Conservation (phyloP, 352 stramenopile species). For the Globisporangium abappressorium region DNA sequence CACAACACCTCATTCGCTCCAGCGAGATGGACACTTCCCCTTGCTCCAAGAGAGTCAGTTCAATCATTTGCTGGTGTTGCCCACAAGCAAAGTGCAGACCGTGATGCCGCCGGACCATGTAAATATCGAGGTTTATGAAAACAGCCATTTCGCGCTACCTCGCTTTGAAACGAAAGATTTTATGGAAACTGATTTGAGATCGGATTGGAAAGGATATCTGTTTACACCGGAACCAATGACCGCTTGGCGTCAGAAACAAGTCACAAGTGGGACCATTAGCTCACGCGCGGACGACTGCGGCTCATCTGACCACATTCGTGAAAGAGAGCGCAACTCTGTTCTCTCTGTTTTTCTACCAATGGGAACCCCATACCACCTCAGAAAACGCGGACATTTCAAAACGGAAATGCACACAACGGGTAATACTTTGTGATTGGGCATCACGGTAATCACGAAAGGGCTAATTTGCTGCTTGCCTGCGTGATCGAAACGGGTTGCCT, state of each 20-base stretch:
- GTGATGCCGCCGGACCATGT: background rate
- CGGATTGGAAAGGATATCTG: background rate
- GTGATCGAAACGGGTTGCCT: background rate
- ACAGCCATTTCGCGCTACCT: background rate
- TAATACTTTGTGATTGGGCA: background rate
- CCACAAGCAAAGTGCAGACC: background rate
- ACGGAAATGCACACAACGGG: background rate
- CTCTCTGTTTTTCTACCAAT: background rate
- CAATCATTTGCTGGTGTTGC: background rate
- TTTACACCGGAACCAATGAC: background rate
- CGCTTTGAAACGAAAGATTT: background rate
- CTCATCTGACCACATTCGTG: background rate
- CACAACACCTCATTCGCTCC: background rate
- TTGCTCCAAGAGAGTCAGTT: slow-evolving; percentile 7
- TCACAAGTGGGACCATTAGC: slow-evolving; percentile 6
- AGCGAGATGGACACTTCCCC: slow-evolving; percentile 10
- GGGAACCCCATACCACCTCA: background rate
- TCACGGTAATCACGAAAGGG: background rate
- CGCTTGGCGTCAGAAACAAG: background rate
- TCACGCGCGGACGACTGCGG: background rate
- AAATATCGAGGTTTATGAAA: background rate
- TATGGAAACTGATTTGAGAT: background rate
- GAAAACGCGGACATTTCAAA: background rate
- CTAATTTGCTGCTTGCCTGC: background rate
- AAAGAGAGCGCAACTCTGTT: background rate